Percentiles rank a stretch among this genome's conserved stretches.
Evolutionary conservation across 2,329 filamentous ascomycete genomes (phyloP).

Genomic region (Diaporthe citrichinensis): DNA sequence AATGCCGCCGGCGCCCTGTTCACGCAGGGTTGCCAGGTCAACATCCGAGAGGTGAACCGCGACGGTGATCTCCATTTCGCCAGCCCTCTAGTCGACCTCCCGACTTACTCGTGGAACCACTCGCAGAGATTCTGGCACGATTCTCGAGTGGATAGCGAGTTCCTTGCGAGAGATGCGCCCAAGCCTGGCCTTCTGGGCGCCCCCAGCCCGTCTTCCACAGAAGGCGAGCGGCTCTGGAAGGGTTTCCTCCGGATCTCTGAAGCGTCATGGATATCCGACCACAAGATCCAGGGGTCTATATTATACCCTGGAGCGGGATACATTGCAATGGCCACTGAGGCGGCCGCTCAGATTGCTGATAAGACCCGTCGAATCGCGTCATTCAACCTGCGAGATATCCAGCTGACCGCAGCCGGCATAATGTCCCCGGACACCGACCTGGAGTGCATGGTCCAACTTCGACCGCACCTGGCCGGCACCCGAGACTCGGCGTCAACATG

Average conservation of each 20-base stretch:
- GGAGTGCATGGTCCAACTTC: constrained; percentile 35
- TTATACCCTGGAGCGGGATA: constrained; percentile 28
- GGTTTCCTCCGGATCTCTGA: constrained; percentile 45
- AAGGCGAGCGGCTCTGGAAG: constrained; percentile 38
- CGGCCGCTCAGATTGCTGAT: not conserved
- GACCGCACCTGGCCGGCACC: constrained; percentile 35
- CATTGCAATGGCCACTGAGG: constrained; percentile 38
- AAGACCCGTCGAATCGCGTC: not conserved
- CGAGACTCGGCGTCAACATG: constrained; percentile 35
- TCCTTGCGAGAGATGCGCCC: not conserved
- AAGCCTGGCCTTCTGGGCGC: not conserved
- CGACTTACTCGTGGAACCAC: constrained; percentile 64
- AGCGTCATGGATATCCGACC: constrained; percentile 26
- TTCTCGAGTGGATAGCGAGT: constrained; percentile 36
- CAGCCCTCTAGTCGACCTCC: constrained; percentile 52
- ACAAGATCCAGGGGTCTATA: constrained; percentile 16
- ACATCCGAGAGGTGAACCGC: constrained; percentile 10
- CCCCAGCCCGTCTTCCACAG: not conserved
- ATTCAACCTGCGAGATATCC: constrained; percentile 35
- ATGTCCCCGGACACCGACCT: constrained; percentile 35
- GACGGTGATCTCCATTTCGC: constrained; percentile 20
- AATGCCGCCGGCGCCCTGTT: not conserved
- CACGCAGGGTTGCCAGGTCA: not conserved
- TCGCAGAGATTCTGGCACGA: constrained; percentile 55
- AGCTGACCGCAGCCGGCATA: constrained; percentile 34